These are phyloP conservation scores for Capsella bursapastoris DNA, from an alignment of 345 rosid species.

Conservation along the genomic window DNA sequence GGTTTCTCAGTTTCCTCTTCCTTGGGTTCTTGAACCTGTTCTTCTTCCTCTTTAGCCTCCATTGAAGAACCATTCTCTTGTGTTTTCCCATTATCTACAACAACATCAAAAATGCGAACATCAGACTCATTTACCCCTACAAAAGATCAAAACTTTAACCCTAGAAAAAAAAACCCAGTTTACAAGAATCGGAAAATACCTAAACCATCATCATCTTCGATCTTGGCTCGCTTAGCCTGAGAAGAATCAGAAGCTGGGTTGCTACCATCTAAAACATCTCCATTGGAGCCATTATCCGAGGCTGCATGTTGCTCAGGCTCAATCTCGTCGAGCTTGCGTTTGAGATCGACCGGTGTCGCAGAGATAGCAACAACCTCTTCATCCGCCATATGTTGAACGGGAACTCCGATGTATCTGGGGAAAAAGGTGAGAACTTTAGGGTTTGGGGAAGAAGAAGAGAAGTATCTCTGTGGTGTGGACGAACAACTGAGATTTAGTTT, in stretches of 20 bases:
- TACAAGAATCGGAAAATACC: conserved; percentile 45
- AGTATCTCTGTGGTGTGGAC: background rate
- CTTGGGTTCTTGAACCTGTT: conserved; percentile 22
- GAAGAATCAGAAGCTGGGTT: conserved; percentile 46
- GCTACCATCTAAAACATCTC: conserved; percentile 27
- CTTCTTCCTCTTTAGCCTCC: conserved; percentile 11
- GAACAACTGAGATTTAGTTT: background rate
- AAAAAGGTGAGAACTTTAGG: conserved; percentile 25
- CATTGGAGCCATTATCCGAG: conserved; percentile 13
- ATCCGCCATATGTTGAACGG: conserved; percentile 56
- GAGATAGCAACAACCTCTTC: conserved; percentile 57
- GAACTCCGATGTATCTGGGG: background rate
- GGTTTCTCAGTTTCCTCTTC: conserved; percentile 42
- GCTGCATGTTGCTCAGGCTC: conserved; percentile 40
- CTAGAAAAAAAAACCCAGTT: background rate
- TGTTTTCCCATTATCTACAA: conserved; percentile 37
- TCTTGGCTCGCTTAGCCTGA: conserved; percentile 60
- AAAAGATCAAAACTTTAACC: background rate
- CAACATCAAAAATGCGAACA: background rate
- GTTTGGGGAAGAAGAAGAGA: conserved; percentile 20
- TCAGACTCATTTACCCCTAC: background rate
- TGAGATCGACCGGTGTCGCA: conserved; percentile 57
- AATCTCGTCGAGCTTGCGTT: conserved; percentile 72
- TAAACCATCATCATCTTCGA: conserved; percentile 53
- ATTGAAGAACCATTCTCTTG: conserved; percentile 16